Base-by-base conservation (phyloP, 2,329 filamentous ascomycete species). In the Dothiorella sarmentorum region DNA sequence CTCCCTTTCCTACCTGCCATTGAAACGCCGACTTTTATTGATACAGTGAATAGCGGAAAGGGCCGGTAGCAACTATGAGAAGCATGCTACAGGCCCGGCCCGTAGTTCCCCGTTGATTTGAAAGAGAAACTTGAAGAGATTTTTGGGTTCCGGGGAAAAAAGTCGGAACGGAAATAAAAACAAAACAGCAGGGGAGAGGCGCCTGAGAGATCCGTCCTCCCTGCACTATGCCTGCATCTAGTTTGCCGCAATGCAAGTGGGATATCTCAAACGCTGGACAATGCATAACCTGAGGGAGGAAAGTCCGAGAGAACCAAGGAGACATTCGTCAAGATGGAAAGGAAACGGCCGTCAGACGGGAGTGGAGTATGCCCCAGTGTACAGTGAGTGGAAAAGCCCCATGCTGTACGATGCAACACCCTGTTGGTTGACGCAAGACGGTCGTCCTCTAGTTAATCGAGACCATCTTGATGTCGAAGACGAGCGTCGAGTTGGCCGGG, bases 401-500 rank as follows among this genome's bases (percentile, higher is more conserved):
- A n/a, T 57, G 17, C 33, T 63, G 58, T 62, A 63, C 62, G 66
- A 67, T 64, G 67, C 29, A 63, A 67, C 64, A 56, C 59, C 63
- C 63, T 67, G 65, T 62, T 59, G 47, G 22, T 67, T 62, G 60
- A 60, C 58, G 59, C 61, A 42, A 63, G 61, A 60, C 35, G 37
- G 24, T n/a, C 31, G 18, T 24, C 17, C 24, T 33, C 66, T 78
- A 78, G 66, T 74, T 74, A 66, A 81, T 71, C 56, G 75, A 75
- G 57, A 81, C 71, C 60, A 77, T 71, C 76, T 81, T 81, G 71
- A 81, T 74, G 74, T 99, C 95, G 75, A 99, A 99, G 73, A 89
- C 84, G 74, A 99, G 79, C 66, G 88, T 90, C 74, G 91, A 93
- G 84, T 97, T 97, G 68, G 82, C 83, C 22, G 94, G 94, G 68